Evolutionary conservation across 2,329 filamentous ascomycete species (phyloP).

Genomic region (Sclerotinia glacialis): DNA sequence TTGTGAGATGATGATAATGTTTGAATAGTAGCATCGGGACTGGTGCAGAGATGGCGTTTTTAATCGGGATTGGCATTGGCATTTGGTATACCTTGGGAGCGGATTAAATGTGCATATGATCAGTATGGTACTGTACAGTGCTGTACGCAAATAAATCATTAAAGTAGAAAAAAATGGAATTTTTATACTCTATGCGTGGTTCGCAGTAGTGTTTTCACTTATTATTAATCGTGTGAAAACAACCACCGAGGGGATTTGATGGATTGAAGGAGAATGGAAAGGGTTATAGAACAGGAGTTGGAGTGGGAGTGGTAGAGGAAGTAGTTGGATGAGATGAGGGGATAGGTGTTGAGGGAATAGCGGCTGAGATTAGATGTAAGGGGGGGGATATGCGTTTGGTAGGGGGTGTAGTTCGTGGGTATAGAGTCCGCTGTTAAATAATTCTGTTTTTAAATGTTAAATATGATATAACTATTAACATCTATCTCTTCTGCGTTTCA

Average conservation of each 20-base stretch:
- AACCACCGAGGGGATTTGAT: neutral
- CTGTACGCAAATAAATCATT: neutral
- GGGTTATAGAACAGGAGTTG: too few relatives aligned
- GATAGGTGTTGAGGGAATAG: too few relatives aligned
- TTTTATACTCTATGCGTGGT: neutral
- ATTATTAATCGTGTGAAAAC: fast-evolving
- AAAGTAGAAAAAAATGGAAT: neutral
- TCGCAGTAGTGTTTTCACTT: neutral
- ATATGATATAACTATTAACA: too few relatives aligned
- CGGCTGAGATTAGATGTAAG: too few relatives aligned
- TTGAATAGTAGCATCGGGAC: neutral
- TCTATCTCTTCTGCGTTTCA: too few relatives aligned
- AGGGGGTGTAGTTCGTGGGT: too few relatives aligned
- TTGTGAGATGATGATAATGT: neutral
- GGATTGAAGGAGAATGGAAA: too few relatives aligned
- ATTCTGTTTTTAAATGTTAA: too few relatives aligned
- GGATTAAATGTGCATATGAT: neutral
- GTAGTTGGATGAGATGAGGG: too few relatives aligned
- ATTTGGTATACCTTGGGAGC: constrained; percentile 6
- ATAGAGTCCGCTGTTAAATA: too few relatives aligned
- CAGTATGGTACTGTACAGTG: neutral
- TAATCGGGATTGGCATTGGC: neutral
- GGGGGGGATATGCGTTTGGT: too few relatives aligned
- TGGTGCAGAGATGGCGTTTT: constrained; percentile 12
- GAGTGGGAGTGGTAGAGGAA: too few relatives aligned